Conservation (phyloP, 2,329 filamentous ascomycete genomes). For the Sarocladium oryzae region DNA sequence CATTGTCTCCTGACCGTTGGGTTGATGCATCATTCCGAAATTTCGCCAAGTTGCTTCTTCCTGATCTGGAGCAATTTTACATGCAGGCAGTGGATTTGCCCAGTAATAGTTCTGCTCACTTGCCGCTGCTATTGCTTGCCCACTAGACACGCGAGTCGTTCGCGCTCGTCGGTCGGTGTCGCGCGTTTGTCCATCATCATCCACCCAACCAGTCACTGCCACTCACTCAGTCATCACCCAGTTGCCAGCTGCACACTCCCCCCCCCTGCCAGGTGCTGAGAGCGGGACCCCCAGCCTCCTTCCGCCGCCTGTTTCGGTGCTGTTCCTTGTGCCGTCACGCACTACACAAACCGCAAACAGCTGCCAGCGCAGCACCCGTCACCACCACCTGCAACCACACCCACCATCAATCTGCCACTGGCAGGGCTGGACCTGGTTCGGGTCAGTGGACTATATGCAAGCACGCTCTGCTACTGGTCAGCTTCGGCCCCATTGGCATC, state of each 20-base stretch:
- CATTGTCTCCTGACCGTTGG: not conserved
- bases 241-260: conserved; percentile 5
- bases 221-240: not conserved
- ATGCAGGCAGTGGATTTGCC: conserved; percentile 7
- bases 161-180: not conserved
- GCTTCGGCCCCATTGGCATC: not conserved
- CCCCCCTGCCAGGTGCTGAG: not conserved
- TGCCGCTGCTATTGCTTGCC: not conserved
- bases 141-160: not conserved
- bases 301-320: not conserved
- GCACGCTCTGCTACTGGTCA: not conserved
- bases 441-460: not conserved
- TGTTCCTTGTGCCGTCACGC: not conserved
- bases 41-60: not conserved
- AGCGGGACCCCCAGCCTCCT: conserved; percentile 8
- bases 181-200: not conserved
- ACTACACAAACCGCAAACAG: too few species aligned
- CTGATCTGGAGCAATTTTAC: conserved; percentile 4
- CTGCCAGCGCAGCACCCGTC: conserved; percentile 1
- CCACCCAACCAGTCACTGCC: not conserved
- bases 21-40: not conserved
- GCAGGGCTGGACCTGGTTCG: conserved; percentile 6
- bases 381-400: not conserved
- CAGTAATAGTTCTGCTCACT: not conserved
- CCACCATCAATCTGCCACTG: not conserved